Base-by-base conservation (phyloP, 2,329 filamentous ascomycete species). In the Tolypocladium amazonense region DNA sequence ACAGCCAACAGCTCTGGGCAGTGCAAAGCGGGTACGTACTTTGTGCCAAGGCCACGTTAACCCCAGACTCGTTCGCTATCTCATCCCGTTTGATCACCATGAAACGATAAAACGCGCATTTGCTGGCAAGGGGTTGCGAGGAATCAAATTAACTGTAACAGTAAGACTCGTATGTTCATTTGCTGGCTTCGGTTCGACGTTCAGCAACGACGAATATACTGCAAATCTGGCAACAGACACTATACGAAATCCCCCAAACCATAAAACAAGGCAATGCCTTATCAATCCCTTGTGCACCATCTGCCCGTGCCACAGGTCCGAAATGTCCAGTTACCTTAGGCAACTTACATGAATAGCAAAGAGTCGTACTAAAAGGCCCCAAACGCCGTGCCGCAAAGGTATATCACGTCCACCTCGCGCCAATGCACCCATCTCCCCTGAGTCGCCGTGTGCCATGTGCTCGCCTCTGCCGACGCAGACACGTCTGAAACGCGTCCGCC, bases 361-460 rank as follows among this genome's bases (percentile, higher is more conserved):
- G 27, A 53, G 50, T 23, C 50, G 23, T 23, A 18, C 41, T n/a
- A n/a, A 11, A 35, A 30, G 38, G 37, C 52, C 23, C 58, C 50
- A 56, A 59, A 59, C 58, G 58, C 58, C 58, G 41, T 57, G 55
- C 55, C 55, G 47, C 58, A 38, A 41, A 23, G 47, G 20, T 54
- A 57, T 57, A 45, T 47, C 27, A 57, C 23, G 27, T 52, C 47
- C 54, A 43, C 54, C 54, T 45, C 43, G 41, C 35, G 57, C 37
- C n/a, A n/a, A 30, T 35, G 50, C 50, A 35, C 30, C n/a, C 50
- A 14, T 5, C 50, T 35, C 50, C 47, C 50, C 50, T 35, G 50
- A 53, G 50, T 20, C 9, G 50, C 2, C 27, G 20, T 14, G 50
- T n/a, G 20, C 20, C 30, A n/a, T 4, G 20, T 53, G 43, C 50